Evolutionary conservation across 495 filamentous ascomycete species (phyloP).

Genomic region (Penicillium goetzii): DNA sequence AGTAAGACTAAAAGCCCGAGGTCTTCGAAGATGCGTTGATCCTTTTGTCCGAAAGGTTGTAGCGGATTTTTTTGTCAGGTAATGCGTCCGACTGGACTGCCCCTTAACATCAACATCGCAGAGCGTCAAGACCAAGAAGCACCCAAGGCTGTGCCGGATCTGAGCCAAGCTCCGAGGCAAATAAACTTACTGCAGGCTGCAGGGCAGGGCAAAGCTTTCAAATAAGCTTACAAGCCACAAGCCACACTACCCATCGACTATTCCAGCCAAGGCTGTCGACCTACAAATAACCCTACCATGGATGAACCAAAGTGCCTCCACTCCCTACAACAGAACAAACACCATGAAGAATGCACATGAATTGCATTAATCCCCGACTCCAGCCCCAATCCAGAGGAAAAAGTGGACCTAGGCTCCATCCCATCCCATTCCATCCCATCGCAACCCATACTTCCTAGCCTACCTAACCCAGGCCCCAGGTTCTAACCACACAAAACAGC

Average conservation of each 20-base stretch:
- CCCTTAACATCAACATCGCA: no score
- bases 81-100: no score
- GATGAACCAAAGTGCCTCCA: not conserved
- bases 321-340: slow-evolving; percentile 5
- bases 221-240: not conserved
- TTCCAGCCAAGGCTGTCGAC: not conserved
- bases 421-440: not conserved
- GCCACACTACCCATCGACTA: not conserved
- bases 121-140: not conserved
- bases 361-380: slow-evolving; percentile 28
- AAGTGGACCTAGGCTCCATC: not conserved
- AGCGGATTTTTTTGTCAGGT: no score
- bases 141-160: not conserved
- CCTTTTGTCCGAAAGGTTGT: no score
- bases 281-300: not conserved
- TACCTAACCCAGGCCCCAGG: not conserved
- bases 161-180: not conserved
- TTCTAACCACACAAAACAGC: slow-evolving; percentile 4
- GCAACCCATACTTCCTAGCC: not conserved
- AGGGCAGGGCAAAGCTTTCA: not conserved
- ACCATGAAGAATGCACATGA: slow-evolving; percentile 18
- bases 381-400: slow-evolving; percentile 9
- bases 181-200: not conserved
- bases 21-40: no score
- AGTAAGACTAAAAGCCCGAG: no score